phyloP scores from a whole-genome alignment of 345 rosid species.

The Aurinia saxatilis region DNA sequence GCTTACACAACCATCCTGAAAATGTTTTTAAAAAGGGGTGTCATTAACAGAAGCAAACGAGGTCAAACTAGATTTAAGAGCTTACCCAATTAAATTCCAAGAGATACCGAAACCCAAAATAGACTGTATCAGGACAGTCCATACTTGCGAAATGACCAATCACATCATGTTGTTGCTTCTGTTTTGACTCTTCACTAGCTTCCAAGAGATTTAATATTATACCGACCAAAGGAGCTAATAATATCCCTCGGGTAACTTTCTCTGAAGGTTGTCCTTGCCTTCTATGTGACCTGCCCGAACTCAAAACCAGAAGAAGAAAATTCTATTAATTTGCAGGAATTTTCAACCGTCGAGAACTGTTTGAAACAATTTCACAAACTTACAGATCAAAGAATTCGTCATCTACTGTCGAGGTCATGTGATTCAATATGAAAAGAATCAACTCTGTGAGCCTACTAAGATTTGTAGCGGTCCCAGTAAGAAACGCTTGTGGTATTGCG shows the following conservation, averaged over 20 bases:
- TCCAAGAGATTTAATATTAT: conserved; percentile 86
- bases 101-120: conserved; percentile 73
- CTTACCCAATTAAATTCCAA: conserved; percentile 85
- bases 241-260: conserved; percentile 69
- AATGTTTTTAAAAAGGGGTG: background rate
- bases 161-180: conserved; percentile 47
- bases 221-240: conserved; percentile 82
- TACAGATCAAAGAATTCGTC: conserved; percentile 89
- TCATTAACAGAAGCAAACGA: background rate
- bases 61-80: conserved; percentile 10
- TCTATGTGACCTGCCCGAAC: conserved; percentile 72
- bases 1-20: conserved; percentile 55
- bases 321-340: background rate
- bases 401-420: conserved; percentile 75
- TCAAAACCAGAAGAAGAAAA: background rate
- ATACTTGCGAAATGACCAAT: conserved; percentile 69
- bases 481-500: conserved; percentile 81
- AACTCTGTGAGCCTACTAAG: conserved; percentile 87
- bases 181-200: conserved; percentile 37
- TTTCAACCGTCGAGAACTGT: background rate
- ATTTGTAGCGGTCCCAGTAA: conserved; percentile 73
- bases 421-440: conserved; percentile 73
- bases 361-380: conserved; percentile 26
- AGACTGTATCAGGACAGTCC: conserved; percentile 77
- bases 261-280: conserved; percentile 68